Evolutionary conservation across 2,329 filamentous ascomycete species (phyloP).

Genomic region (Pyrenochaeta sp.): DNA sequence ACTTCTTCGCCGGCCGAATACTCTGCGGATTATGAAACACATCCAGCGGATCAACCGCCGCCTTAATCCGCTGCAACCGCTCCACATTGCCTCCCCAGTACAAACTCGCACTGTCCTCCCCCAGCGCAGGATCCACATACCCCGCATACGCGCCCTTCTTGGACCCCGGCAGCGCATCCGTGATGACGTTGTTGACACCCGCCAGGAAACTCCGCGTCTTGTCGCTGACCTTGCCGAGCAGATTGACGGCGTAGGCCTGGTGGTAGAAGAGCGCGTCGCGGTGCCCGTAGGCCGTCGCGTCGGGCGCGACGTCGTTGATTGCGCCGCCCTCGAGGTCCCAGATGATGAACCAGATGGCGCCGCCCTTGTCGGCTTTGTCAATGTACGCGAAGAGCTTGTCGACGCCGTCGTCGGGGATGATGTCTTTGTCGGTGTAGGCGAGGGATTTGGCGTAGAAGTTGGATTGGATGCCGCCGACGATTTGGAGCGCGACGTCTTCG

Average conservation of each 20-base stretch:
- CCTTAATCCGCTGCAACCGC: conserved; percentile 49
- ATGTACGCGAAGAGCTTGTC: conserved; percentile 45
- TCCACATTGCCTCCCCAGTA: conserved; percentile 55
- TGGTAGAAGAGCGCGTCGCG: conserved; percentile 45
- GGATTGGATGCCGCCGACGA: conserved; percentile 36
- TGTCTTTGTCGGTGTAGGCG: conserved; percentile 40
- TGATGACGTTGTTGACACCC: conserved; percentile 50
- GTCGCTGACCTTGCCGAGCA: conserved; percentile 38
- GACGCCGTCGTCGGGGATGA: conserved; percentile 36
- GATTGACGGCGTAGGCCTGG: conserved; percentile 48
- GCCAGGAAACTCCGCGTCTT: conserved; percentile 51
- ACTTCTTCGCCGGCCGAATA: conserved; percentile 29
- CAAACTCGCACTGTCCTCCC: conserved; percentile 50
- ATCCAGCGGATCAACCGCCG: conserved; percentile 48
- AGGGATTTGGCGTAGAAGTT: conserved; percentile 48
- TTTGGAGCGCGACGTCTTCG: conserved; percentile 39
- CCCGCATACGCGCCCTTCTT: conserved; percentile 59
- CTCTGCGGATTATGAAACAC: conserved; percentile 48
- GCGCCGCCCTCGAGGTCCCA: conserved; percentile 46
- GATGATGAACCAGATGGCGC: conserved; percentile 43
- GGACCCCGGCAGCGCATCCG: conserved; percentile 34
- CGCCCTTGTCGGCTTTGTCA: conserved; percentile 40
- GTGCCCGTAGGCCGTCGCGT: conserved; percentile 44
- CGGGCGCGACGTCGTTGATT: conserved; percentile 38
- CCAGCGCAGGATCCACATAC: conserved; percentile 59